phyloP scores from a whole-genome alignment of 129 eudicot species.

The Arctium lappa region DNA sequence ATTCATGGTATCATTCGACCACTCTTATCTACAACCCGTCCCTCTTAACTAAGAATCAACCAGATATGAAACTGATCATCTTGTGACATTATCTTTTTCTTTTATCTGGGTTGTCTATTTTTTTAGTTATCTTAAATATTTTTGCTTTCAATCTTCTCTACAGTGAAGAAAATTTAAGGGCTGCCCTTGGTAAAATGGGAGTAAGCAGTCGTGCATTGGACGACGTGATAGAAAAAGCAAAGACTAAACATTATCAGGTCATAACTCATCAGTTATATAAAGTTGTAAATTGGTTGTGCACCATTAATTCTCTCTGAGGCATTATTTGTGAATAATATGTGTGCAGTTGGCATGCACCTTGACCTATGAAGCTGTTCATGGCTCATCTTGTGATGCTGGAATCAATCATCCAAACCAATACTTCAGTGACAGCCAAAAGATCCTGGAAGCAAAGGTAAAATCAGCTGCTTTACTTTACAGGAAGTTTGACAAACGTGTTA shows the following conservation, averaged over 20 bases:
- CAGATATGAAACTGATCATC: neutral
- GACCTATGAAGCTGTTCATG: slow-evolving; percentile 91
- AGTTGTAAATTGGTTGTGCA: neutral
- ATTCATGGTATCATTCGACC: too few relatives aligned
- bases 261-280: neutral
- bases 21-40: too few relatives aligned
- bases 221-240: slow-evolving; percentile 77
- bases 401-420: slow-evolving; percentile 98
- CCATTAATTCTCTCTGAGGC: neutral
- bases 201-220: slow-evolving; percentile 58
- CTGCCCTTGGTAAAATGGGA: slow-evolving; percentile 92
- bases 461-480: neutral
- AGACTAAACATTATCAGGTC: slow-evolving; percentile 84
- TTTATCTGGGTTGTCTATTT: neutral
- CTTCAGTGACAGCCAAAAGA: slow-evolving; percentile 80
- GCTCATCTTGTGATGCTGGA: slow-evolving; percentile 81
- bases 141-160: slow-evolving; percentile 10
- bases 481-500: neutral
- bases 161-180: slow-evolving; percentile 93
- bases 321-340: slow-evolving; percentile 1
- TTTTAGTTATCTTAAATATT: neutral
- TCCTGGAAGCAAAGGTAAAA: slow-evolving; percentile 63
- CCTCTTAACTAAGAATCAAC: neutral
- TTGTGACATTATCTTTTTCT: neutral
- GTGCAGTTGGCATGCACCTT: slow-evolving; percentile 92